Conservation (phyloP, 495 filamentous ascomycete genomes). For the Tetracladium setigerum region DNA sequence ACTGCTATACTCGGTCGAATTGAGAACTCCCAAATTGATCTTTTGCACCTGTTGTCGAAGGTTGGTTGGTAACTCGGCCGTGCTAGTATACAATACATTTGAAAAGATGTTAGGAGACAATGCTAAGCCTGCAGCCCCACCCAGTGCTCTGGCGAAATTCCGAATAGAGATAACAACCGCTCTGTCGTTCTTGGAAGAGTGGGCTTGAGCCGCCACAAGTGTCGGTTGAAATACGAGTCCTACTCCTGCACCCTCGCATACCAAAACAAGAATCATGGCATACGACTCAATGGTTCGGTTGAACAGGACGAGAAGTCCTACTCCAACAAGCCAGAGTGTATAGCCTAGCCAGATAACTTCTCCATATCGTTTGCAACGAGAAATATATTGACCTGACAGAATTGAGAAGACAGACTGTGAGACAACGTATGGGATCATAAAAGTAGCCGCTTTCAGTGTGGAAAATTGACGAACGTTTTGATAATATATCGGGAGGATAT, state of each 20-base stretch:
- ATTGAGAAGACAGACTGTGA: conserved; percentile 45
- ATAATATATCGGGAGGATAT: conserved; percentile 40
- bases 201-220: conserved; percentile 54
- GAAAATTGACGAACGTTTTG: conserved; percentile 31
- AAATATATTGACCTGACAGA: conserved; percentile 49
- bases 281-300: conserved; percentile 36
- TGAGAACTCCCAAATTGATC: too few species aligned
- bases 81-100: too few species aligned
- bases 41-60: too few species aligned
- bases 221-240: conserved; percentile 52
- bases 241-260: conserved; percentile 45
- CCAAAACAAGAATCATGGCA: conserved; percentile 45
- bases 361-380: conserved; percentile 44
- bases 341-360: conserved; percentile 51
- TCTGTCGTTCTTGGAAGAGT: conserved; percentile 48
- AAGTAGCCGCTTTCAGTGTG: conserved; percentile 32
- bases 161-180: conserved; percentile 54
- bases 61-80: too few species aligned
- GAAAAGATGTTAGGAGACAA: conserved; percentile 51
- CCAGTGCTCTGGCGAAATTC: conserved; percentile 56
- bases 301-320: conserved; percentile 45
- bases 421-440: conserved; percentile 45
- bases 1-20: too few species aligned
- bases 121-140: conserved; percentile 52
- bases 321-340: conserved; percentile 30